A percentile compares a stretch with the other conserved stretches of the same genome.
These are phyloP conservation scores for Mortierella sp. DNA, from an alignment of 371 early-diverging fungal species.

Conservation along the genomic window DNA sequence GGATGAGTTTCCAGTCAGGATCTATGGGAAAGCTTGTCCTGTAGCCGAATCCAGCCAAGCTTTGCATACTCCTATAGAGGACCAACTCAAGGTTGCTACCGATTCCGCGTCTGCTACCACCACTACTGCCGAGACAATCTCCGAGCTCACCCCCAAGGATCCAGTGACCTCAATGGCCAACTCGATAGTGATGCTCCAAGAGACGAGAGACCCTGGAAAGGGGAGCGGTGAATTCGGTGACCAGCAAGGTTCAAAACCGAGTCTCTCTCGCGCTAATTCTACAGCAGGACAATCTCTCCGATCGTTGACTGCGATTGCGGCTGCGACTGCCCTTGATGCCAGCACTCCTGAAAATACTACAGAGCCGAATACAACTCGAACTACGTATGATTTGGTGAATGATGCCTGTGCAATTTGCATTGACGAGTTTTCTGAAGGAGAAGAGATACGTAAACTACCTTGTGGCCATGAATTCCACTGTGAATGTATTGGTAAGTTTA, in stretches of 20 bases:
- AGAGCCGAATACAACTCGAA: no score
- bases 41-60: no score
- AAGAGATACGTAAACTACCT: slow-evolving; percentile 71
- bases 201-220: no score
- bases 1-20: slow-evolving; percentile 32
- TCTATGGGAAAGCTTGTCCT: slow-evolving; percentile 8
- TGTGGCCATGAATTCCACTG: slow-evolving; percentile 88
- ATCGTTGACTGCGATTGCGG: no score
- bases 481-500: slow-evolving; percentile 83
- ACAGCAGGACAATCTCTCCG: no score
- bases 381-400: slow-evolving; percentile 11
- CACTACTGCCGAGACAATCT: not conserved
- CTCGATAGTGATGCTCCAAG: no score
- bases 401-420: slow-evolving; percentile 81
- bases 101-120: not conserved
- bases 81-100: not conserved
- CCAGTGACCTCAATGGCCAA: not conserved
- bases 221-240: no score
- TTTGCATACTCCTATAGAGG: no score
- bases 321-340: no score
- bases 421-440: slow-evolving; percentile 68
- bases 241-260: no score
- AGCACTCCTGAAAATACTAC: no score
- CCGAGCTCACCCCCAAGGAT: not conserved
- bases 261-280: no score